Conservation (phyloP, 1,284 basidiomycete genomes). For the Malassezia yamatoensis region DNA sequence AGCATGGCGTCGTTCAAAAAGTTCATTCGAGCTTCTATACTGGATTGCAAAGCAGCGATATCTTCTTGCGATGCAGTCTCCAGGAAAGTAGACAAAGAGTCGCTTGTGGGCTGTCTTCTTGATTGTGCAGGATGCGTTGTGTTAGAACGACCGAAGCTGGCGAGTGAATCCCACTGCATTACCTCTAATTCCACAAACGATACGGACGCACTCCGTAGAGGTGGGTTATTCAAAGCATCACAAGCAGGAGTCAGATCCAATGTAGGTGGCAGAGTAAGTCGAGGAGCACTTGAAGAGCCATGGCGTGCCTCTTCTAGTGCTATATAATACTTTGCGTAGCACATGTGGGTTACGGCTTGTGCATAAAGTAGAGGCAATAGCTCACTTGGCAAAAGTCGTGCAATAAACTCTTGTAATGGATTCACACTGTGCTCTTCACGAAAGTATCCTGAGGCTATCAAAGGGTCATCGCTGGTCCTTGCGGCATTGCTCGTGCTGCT, state of each 20-base stretch:
- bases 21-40: not conserved
- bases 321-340: slow-evolving; percentile 3
- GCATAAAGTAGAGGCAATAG: not conserved
- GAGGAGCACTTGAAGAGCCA: not conserved
- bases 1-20: slow-evolving; percentile 4
- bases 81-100: not conserved
- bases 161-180: slow-evolving; percentile 6
- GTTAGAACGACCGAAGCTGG: no score
- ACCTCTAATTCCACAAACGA: slow-evolving; percentile 2
- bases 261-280: not conserved
- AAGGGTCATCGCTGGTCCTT: not conserved
- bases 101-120: no score
- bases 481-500: not conserved
- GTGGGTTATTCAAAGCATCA: not conserved
- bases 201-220: not conserved
- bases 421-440: not conserved
- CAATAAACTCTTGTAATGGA: not conserved
- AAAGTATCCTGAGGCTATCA: slow-evolving; percentile 8
- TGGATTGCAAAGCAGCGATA: not conserved
- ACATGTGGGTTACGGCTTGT: not conserved
- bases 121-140: no score
- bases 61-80: slow-evolving; percentile 6
- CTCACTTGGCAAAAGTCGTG: not conserved
- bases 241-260: not conserved
- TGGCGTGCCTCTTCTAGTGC: not conserved